Evolutionary conservation across 1,284 basidiomycete genomes (phyloP).

Genomic region (Ceratobasidium sp.): DNA sequence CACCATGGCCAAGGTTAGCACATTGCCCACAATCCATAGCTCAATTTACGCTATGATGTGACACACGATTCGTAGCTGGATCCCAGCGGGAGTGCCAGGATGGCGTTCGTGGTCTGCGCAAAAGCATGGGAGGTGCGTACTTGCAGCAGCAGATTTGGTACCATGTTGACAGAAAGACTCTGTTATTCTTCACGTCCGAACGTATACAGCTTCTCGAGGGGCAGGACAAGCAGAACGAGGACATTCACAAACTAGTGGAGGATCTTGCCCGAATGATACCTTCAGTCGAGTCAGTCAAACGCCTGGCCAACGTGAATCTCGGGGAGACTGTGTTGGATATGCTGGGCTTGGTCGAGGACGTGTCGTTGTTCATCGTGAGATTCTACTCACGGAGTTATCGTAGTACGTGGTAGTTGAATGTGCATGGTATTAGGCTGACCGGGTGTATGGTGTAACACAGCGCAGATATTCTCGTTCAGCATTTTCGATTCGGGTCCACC

Average conservation of each 20-base stretch:
- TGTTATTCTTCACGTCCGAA: not conserved
- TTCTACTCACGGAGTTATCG: not conserved
- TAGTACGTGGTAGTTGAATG: no score
- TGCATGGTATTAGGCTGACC: no score
- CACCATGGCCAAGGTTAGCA: not conserved
- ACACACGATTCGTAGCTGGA: not conserved
- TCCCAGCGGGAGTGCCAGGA: not conserved
- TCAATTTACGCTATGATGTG: no score
- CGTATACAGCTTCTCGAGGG: not conserved
- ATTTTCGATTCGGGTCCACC: not conserved
- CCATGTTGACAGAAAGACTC: no score
- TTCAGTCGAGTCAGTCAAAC: not conserved
- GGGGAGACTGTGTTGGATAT: not conserved
- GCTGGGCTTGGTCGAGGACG: constrained; percentile 10
- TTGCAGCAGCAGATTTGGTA: no score
- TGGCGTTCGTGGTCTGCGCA: not conserved
- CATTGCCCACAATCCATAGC: no score
- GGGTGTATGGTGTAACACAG: not conserved
- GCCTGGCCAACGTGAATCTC: not conserved
- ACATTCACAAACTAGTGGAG: not conserved
- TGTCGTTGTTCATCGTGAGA: not conserved
- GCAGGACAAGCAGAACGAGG: not conserved
- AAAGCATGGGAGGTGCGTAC: constrained; percentile 10
- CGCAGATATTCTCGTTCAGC: not conserved
- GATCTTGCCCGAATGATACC: not conserved